These are phyloP conservation scores for Aphanomyces invadans DNA, from an alignment of 352 stramenopile genomes.

Conservation along the genomic window DNA sequence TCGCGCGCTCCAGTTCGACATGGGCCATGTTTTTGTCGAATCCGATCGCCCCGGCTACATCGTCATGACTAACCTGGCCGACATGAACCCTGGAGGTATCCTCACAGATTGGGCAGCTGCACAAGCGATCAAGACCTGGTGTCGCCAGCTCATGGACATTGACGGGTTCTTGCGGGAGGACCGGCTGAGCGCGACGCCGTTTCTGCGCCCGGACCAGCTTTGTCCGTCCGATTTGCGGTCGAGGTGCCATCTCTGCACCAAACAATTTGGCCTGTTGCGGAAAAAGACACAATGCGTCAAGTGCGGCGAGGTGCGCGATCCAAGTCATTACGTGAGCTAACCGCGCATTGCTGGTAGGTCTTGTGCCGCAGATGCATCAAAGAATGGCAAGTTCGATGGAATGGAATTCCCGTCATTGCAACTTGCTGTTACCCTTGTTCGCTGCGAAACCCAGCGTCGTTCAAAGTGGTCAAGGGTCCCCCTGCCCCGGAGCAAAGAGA, in stretches of 20 bases:
- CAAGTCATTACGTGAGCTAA: too few relatives aligned
- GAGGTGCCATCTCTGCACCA: background rate
- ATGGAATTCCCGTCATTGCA: too few relatives aligned
- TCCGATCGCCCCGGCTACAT: background rate
- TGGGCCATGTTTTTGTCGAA: slow-evolving; percentile 1
- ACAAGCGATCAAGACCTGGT: background rate
- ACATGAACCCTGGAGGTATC: background rate
- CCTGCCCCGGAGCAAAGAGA: too few relatives aligned
- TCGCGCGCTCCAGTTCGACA: background rate
- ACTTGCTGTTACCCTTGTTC: too few relatives aligned
- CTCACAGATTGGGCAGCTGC: background rate
- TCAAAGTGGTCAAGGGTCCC: too few relatives aligned
- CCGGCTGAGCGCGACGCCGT: background rate
- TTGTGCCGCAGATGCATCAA: too few relatives aligned
- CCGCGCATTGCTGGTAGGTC: too few relatives aligned
- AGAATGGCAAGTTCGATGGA: too few relatives aligned
- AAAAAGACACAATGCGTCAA: background rate
- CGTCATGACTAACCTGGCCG: background rate
- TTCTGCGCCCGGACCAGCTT: background rate
- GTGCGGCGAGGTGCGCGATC: slow-evolving; percentile 3
- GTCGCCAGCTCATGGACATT: background rate
- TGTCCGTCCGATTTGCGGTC: background rate
- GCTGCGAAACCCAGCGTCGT: too few relatives aligned
- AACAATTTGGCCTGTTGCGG: background rate
- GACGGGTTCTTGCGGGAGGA: background rate